Conservation (phyloP, 2,329 filamentous ascomycete species). For the Coniochaeta hoffmannii region DNA sequence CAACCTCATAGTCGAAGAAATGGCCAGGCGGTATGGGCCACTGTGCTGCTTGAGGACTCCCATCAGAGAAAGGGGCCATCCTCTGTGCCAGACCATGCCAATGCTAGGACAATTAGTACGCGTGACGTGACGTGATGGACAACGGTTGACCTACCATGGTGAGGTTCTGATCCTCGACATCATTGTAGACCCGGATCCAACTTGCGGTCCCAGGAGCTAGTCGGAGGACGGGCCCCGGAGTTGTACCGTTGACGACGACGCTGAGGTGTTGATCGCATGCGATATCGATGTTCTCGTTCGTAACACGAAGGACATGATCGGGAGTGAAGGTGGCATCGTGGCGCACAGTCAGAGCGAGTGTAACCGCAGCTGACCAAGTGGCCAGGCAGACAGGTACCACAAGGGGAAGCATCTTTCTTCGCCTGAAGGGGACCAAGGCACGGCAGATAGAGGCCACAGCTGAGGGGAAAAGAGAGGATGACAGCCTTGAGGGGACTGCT, state of each 20-base stretch:
- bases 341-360: not conserved
- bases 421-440: not conserved
- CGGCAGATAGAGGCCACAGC: not conserved
- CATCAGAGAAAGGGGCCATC: slow-evolving; percentile 57
- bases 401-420: not conserved
- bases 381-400: not conserved
- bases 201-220: slow-evolving; percentile 35
- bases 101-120: slow-evolving; percentile 34
- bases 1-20: slow-evolving; percentile 63
- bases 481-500: not conserved
- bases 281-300: slow-evolving; percentile 30
- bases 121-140: not conserved
- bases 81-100: slow-evolving; percentile 59
- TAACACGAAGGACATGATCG: slow-evolving; percentile 38
- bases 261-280: slow-evolving; percentile 33
- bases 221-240: slow-evolving; percentile 41
- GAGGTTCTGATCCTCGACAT: slow-evolving; percentile 43
- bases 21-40: slow-evolving; percentile 56
- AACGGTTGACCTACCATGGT: slow-evolving; percentile 38
- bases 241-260: slow-evolving; percentile 43
- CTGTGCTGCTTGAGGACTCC: slow-evolving; percentile 50
- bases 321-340: slow-evolving; percentile 27
- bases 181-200: slow-evolving; percentile 54
- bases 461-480: not conserved
- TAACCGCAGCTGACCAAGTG: not conserved